These are phyloP conservation scores for Solanum lycopersicoides DNA, from an alignment of 257 asterid species.

Conservation along the genomic window DNA sequence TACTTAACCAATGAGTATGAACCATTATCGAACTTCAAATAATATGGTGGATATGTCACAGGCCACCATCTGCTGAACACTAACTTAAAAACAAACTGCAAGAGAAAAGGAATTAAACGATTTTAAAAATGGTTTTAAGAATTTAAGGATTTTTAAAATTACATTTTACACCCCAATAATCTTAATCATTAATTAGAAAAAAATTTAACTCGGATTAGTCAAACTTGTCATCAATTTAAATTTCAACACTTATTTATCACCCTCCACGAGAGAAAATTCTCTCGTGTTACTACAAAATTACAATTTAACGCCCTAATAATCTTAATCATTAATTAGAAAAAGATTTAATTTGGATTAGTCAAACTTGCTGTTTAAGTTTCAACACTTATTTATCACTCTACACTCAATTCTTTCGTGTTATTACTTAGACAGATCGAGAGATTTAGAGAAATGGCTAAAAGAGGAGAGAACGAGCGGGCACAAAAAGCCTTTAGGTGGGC, in stretches of 20 bases:
- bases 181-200: not conserved
- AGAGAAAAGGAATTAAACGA: not conserved
- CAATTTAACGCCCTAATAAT: not conserved
- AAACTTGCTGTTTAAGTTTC: not conserved
- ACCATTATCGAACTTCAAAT: not conserved
- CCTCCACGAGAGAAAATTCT: not conserved
- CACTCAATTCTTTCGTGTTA: not conserved
- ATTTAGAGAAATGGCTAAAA: not conserved
- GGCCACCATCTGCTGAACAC: not conserved
- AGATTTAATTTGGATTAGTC: not conserved
- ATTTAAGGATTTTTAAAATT: too few relatives aligned
- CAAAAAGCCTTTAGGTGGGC: conserved; percentile 48
- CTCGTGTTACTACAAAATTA: too few relatives aligned
- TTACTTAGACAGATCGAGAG: not conserved
- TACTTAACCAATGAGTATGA: not conserved
- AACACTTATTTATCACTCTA: not conserved
- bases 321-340: too few relatives aligned
- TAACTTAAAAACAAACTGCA: not conserved
- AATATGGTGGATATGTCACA: not conserved
- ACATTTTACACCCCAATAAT: not conserved
- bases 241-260: not conserved
- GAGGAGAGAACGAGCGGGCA: conserved; percentile 19
- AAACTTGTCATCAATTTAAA: not conserved
- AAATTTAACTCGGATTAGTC: not conserved
- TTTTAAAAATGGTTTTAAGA: too few relatives aligned